Evolutionary conservation across 345 rosid species (phyloP).

Genomic region (Eucalyptus paniculata): DNA sequence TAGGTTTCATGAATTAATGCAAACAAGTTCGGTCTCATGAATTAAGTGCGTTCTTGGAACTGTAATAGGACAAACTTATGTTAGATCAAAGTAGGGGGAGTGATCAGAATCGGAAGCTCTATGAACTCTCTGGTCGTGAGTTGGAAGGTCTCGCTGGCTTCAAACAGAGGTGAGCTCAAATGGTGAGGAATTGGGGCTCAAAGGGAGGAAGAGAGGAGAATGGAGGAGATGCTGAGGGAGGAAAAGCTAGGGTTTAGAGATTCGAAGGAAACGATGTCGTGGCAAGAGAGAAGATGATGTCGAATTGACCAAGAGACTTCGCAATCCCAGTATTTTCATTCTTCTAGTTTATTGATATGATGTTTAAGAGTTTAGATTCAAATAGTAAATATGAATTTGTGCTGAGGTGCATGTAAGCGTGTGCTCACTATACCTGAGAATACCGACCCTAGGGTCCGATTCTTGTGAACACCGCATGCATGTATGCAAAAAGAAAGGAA

Average conservation of each 20-base stretch:
- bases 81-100: not conserved
- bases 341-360: not conserved
- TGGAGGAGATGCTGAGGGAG: not conserved
- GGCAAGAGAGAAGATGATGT: not conserved
- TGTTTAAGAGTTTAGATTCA: no score
- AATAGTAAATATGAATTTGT: not conserved
- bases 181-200: not conserved
- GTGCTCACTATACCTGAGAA: not conserved
- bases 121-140: not conserved
- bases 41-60: not conserved
- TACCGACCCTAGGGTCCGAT: no score
- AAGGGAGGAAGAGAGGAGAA: not conserved
- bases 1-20: not conserved
- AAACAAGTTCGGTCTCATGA: not conserved
- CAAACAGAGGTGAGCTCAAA: not conserved
- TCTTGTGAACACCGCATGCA: no score
- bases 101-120: not conserved
- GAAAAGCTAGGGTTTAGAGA: not conserved
- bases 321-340: not conserved
- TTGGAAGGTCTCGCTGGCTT: not conserved
- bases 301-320: not conserved
- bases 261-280: not conserved
- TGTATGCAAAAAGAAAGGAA: no score
- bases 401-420: no score
- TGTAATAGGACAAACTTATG: not conserved